Base-by-base conservation (phyloP, 495 filamentous ascomycete species). In the Penicillium macrosclerotiorum region DNA sequence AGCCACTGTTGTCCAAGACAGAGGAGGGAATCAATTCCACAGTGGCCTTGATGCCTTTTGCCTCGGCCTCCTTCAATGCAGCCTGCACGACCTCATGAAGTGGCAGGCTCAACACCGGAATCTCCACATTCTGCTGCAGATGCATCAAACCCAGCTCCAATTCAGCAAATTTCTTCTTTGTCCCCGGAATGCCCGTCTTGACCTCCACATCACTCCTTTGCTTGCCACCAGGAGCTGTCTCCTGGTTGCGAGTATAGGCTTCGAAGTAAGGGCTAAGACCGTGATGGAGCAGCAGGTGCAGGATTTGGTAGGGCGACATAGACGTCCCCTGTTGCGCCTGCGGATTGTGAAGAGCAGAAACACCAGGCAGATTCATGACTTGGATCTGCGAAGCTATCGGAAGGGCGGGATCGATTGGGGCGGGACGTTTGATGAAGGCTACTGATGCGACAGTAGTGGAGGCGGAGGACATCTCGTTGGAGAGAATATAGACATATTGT, bases 71-170 rank as follows among this genome's bases (percentile, higher is more conserved):
- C 22, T 90, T 83, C 38, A 97, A 71, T 3, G 90, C 90, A 38
- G 72, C 77, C 63, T 95, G 89, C 14, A 97, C 87, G 5, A 92
- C 77, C 14, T 90, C 88, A 57, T 95, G 90, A 47, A 96, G 78
- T 2, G 88, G 82, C 38, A 99, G 74, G 3, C 84, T 84, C 19
- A 96, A 72, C 46, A 90, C 89, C 12, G 94, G 94, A 34, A 99
- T 96, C 66, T 99, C 93, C 41, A 94, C 88, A 75, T 97, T 96
- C 59, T 96, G 91, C 67, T 96, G 92, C 32, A 97, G 76, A 59
- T 97, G 90, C 47, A 87, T 73, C 44, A 99, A 76, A 47, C 84
- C 91, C 42, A 95, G 73, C 61, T 95, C 92, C 49, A 99, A 73
- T 55, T 99, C 94, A 11, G 90, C 91, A 62, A 95, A 80, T 62